These are phyloP conservation scores for Neofusicoccum umdonicola DNA, from an alignment of 2,329 filamentous ascomycete genomes.

Conservation along the genomic window DNA sequence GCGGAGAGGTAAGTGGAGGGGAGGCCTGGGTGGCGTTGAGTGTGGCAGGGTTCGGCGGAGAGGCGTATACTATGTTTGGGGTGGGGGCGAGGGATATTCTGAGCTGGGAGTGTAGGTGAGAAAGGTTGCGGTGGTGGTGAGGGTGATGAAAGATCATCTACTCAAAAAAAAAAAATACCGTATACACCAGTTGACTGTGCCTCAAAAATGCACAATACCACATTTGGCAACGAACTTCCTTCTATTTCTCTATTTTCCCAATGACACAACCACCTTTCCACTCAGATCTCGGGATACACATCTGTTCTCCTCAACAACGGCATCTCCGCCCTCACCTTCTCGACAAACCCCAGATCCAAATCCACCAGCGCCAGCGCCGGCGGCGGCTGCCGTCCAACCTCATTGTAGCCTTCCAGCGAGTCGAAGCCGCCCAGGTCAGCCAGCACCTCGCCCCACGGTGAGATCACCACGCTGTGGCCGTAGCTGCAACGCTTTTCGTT, in stretches of 20 bases:
- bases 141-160: too few relatives aligned
- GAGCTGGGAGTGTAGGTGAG: constrained; percentile 31
- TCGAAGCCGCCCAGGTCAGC: constrained; percentile 60
- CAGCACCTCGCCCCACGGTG: constrained; percentile 79
- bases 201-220: too few relatives aligned
- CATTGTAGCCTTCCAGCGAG: constrained; percentile 34
- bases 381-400: constrained; percentile 28
- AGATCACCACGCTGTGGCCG: constrained; percentile 80
- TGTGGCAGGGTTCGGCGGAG: constrained; percentile 29
- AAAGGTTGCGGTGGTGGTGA: too few relatives aligned
- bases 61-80: constrained; percentile 34
- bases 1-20: constrained; percentile 17
- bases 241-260: too few relatives aligned
- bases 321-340: constrained; percentile 56
- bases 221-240: too few relatives aligned
- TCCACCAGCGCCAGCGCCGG: constrained; percentile 49
- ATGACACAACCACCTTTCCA: not conserved
- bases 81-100: constrained; percentile 32
- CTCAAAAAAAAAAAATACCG: too few relatives aligned
- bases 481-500: constrained; percentile 78
- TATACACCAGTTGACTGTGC: too few relatives aligned
- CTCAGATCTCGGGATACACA: constrained; percentile 31
- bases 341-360: constrained; percentile 57
- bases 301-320: constrained; percentile 56
- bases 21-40: constrained; percentile 33